phyloP scores from a whole-genome alignment of 208 protist species.

The Acanthamoeba castellanii region DNA sequence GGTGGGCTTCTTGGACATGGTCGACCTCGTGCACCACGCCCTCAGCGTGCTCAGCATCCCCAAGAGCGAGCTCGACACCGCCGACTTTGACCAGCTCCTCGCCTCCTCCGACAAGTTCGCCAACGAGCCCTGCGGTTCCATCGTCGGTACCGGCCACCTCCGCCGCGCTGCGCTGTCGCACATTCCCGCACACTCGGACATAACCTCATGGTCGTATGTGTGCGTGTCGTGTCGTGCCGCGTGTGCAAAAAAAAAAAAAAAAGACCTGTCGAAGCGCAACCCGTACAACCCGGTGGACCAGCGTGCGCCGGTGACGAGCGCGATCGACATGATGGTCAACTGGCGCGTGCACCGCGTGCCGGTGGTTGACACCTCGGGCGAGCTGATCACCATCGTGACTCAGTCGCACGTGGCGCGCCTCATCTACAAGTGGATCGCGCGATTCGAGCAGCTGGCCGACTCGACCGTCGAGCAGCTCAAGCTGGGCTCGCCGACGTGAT shows the following conservation, averaged over 20 bases:
- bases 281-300: conserved; percentile 74
- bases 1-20: conserved; percentile 78
- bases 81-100: conserved; percentile 63
- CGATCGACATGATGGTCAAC: conserved; percentile 78
- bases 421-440: conserved; percentile 36
- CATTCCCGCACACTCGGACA: background rate
- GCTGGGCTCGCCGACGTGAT: conserved; percentile 48
- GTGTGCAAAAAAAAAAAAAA: background rate
- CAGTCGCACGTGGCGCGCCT: conserved; percentile 75
- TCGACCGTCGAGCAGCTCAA: background rate
- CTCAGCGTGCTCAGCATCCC: conserved; percentile 65
- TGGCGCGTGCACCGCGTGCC: conserved; percentile 78
- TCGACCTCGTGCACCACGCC: conserved; percentile 76
- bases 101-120: conserved; percentile 74
- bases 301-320: conserved; percentile 73
- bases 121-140: conserved; percentile 62
- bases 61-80: conserved; percentile 66
- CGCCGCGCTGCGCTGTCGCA: too few relatives aligned
- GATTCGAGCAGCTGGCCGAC: background rate
- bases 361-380: conserved; percentile 73
- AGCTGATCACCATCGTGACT: conserved; percentile 70
- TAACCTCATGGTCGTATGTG: too few relatives aligned
- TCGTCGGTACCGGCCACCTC: conserved; percentile 53
- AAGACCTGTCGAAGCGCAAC: conserved; percentile 76
- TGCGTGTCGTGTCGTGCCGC: too few relatives aligned